Conservation (phyloP, 2,329 filamentous ascomycete genomes). For the Conoideocrella luteorostrata region DNA sequence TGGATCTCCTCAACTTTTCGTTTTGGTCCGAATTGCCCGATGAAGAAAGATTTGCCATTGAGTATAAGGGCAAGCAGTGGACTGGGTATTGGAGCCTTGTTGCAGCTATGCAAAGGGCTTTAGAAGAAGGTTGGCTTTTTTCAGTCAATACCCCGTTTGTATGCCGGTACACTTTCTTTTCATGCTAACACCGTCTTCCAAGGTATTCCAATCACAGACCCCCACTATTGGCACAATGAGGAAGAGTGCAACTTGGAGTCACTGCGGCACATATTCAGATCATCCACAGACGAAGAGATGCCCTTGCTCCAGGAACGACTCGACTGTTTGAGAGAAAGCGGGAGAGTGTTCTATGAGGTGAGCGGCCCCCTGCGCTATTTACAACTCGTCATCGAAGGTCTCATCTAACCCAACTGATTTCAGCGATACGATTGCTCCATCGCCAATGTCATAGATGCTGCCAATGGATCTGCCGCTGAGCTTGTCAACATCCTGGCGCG, state of each 20-base stretch:
- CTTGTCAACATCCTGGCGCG: constrained; percentile 81
- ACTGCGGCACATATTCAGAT: constrained; percentile 74
- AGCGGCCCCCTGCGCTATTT: constrained; percentile 17
- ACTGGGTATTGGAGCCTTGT: constrained; percentile 96
- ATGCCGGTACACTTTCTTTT: too few relatives aligned
- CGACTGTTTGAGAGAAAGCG: constrained; percentile 74
- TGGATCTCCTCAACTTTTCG: constrained; percentile 94
- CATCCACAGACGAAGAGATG: constrained; percentile 78
- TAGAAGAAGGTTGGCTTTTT: constrained; percentile 90
- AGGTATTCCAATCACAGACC: constrained; percentile 84
- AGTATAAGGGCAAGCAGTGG: constrained; percentile 75
- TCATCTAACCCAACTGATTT: not conserved
- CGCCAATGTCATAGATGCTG: constrained; percentile 63
- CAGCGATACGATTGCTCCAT: constrained; percentile 74
- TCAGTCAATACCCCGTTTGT: too few relatives aligned
- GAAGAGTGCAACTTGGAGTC: constrained; percentile 69
- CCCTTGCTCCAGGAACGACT: constrained; percentile 76
- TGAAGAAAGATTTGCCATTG: constrained; percentile 71
- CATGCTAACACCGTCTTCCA: too few relatives aligned
- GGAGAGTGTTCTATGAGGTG: constrained; percentile 71
- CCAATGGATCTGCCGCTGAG: constrained; percentile 70
- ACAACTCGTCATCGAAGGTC: not conserved
- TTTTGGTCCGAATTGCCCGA: constrained; percentile 79
- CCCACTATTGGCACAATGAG: constrained; percentile 78
- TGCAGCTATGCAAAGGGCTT: constrained; percentile 74